Base-by-base conservation (phyloP, 1,284 basidiomycete genomes). In the Malassezia yamatoensis region DNA sequence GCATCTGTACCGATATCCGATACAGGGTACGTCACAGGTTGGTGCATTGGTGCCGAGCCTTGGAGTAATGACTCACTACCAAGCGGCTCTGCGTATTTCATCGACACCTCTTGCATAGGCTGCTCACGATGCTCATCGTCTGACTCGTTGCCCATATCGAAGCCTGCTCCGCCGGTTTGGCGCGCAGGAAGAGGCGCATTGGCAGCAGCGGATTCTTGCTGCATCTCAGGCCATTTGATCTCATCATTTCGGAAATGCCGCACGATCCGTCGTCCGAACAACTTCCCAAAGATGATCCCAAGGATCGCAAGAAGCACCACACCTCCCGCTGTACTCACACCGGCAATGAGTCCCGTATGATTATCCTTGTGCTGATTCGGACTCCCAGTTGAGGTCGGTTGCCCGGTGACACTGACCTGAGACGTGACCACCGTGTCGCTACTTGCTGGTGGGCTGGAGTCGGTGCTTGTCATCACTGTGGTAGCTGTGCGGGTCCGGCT, bases 221-320 rank as follows among this genome's bases (percentile, higher is more conserved):
- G 67, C 32, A 74, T 61, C 46, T 74, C 72, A 21, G 72, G 72
- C 70, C 70, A 74, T 51, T 66, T 66, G 60, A 74, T 74, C 39
- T 72, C 71, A 13, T 62, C 63, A 54, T 68, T 58, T 10, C 62
- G 60, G 16, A 71, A 59, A 43, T 59, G 63, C 43, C 63, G 62
- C 48, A 50, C 53, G 40, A 62, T 61, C 13, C 65, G 54, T 21
- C 64, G 64, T 29, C 62, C 59, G 29, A 62, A 64, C 33, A 74
- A 66, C 53, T 67, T 72, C 53, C 67, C 64, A 50, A 65, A 59
- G 37, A 72, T 53, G 60, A 73, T 67, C 47, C 65, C 54, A 33
- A 66, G 49, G 5, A 63, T 53, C 9, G 60, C 65, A 3, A 73
- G 49, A 0, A 74, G 49, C 20, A 68, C 51, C 1, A 70, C 66